Evolutionary conservation across 169 alveolate genomes (phyloP), one percentile per base, ranked within the genome.

Genomic region (Eimeria zaria): DNA sequence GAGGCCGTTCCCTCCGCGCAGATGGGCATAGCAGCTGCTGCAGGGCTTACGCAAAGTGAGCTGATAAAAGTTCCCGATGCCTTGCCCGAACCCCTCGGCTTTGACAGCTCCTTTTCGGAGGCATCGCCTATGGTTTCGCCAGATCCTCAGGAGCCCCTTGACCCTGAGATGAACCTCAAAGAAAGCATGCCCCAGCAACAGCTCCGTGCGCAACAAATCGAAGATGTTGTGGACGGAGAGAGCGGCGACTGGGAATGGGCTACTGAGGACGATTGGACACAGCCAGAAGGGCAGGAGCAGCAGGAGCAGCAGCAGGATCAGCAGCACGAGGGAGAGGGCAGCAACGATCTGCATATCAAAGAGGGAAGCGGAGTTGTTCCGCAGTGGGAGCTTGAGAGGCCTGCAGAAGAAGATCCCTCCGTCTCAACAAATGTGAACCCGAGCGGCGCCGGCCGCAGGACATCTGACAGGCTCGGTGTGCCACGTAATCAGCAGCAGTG

Each of bases 161-260:
- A 6, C 5, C 44, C 2, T 41, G 62, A 24, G 20, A 20, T 24
- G 62, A 76, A 8, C 36, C 4, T n/a, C 20, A 60, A 76, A 76
- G 64, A 9, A 74, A 55, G 20, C 53, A 20, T 20, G 51, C 39
- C 69, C 4, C 44, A 36, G 51, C 64, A 48, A 6, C 46, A 27
- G 53, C 90, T 81, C 14, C 90, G 90, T 12, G 69, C 62, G 48
- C 64, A 81, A 73, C 90, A 81, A 51, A 71, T 51, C 1, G 90
- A 81, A 22, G 90, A 53, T 4, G 55, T 3, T 76, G 1, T 41
- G 20, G 90, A 81, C 30, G 90, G 51, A 48, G 90, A 51, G 30
- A 1, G 51, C 30, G 71, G 51, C 33, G 90, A 81, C 0, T 81
- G 90, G 90, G 90, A 46, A 33, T 81, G 90, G 90, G 90, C 64